phyloP scores from a whole-genome alignment of 2,329 filamentous ascomycete species.

The Claviceps pusilla region DNA sequence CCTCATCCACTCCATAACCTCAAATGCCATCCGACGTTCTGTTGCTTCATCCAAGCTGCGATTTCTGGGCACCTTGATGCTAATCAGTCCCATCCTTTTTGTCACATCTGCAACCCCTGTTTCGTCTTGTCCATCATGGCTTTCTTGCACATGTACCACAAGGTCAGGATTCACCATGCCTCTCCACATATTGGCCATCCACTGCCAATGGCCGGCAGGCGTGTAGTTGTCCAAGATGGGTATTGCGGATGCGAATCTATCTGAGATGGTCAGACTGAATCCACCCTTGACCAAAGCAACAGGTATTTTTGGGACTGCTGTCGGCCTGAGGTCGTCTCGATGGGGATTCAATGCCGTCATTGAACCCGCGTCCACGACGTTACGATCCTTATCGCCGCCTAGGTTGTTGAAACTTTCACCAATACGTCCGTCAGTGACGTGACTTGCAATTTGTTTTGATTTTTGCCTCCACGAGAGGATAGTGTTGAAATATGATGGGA shows the following conservation, averaged over 20 bases:
- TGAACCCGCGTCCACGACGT: not conserved
- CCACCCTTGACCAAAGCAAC: slow-evolving; percentile 62
- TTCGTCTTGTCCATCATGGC: slow-evolving; percentile 19
- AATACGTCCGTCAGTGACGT: slow-evolving; percentile 22
- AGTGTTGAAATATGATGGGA: slow-evolving; percentile 48
- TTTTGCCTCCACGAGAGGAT: slow-evolving; percentile 57
- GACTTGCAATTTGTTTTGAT: slow-evolving; percentile 51
- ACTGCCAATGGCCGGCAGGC: slow-evolving; percentile 88
- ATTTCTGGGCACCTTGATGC: slow-evolving; percentile 32
- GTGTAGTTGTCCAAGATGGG: slow-evolving; percentile 65
- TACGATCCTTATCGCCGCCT: slow-evolving; percentile 2
- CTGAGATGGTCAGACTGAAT: slow-evolving; percentile 66
- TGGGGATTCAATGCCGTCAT: slow-evolving; percentile 3
- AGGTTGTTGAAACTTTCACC: not conserved
- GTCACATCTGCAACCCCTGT: slow-evolving; percentile 40
- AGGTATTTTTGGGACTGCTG: slow-evolving; percentile 30
- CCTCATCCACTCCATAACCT: slow-evolving; percentile 69
- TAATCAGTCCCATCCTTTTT: slow-evolving; percentile 35
- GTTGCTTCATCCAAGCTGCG: slow-evolving; percentile 49
- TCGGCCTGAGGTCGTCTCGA: slow-evolving; percentile 4
- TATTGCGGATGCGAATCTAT: slow-evolving; percentile 57
- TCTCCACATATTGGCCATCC: slow-evolving; percentile 89
- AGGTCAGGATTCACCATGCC: slow-evolving; percentile 71
- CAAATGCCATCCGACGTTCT: slow-evolving; percentile 65
- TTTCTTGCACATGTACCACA: slow-evolving; percentile 48